Base-by-base conservation (phyloP, 441 rosid species). In the Bocquillonia castaneifolia region DNA sequence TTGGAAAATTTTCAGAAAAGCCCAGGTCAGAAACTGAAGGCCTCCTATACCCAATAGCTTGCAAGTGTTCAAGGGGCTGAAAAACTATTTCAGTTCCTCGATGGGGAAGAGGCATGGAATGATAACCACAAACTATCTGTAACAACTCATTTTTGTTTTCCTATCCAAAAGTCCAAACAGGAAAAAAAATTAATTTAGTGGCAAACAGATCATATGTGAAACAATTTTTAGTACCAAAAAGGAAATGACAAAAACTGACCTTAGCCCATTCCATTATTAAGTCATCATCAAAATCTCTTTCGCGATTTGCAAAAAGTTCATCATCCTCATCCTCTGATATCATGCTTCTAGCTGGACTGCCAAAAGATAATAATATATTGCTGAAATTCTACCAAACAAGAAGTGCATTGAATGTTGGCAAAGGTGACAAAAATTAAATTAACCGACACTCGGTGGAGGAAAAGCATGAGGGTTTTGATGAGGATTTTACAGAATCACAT, bases 301-400 rank as follows among this genome's bases (percentile, higher is more conserved):
- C 89, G 42, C 70, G 48, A 74, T 78, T 84, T 1, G 90, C 14
- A 70, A 82, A 79, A 42, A 77, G 68, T 37, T 83, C 87, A 26
- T 91, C 89, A 39, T 85, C 91, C 60, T 81, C 86, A 59, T 89
- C 98, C 65, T 88, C 94, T 15, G 88, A 86, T 64, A 67, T 71
- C 69, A 79, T 70, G 79, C 91, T 90, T 87, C 83, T 88, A 80
- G 79, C 92, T 88, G 98, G 85, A 84, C 99, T 94, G 99, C 89
- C 94, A 87, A 82, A 57, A 81, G 74, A 81, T 72, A 83, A 80
- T 52, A 71, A 70, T 63, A 73, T 65, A 80, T 81, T 65, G 76
- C 69, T 68, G 74, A 84, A 72, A 72, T 64, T 79, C 47, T 59
- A 67, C 37, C 44, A 31, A 5, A 59, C 6, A 48, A 61, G 6